A percentile compares a stretch with the other conserved stretches of the same genome.
Evolutionary conservation across 2,329 filamentous ascomycete genomes (phyloP).

Genomic region (Leptographium lundbergii): DNA sequence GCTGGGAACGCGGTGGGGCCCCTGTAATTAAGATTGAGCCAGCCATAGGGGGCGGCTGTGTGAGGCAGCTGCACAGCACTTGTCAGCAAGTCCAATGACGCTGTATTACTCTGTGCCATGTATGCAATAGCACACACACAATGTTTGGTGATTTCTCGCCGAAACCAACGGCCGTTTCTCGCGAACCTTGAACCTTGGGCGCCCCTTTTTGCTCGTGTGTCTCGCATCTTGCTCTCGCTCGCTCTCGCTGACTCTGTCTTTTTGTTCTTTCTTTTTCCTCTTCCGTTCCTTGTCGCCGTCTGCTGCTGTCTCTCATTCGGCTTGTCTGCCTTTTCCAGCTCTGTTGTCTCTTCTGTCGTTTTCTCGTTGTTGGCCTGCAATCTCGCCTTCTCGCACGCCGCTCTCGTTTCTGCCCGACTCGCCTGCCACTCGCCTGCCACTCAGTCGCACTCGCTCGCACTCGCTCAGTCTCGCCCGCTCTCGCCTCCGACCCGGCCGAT

Average conservation of each 20-base stretch:
- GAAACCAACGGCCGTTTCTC: no score
- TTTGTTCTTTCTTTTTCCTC: background rate
- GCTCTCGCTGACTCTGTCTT: background rate
- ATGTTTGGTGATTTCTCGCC: no score
- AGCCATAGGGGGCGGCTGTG: no score
- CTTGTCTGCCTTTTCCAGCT: background rate
- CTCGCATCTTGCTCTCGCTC: no score
- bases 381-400: background rate
- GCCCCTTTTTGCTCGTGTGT: background rate
- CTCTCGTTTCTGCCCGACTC: background rate
- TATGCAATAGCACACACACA: no score
- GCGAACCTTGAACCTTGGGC: background rate
- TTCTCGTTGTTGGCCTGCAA: background rate
- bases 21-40: no score
- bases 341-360: background rate
- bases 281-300: no score
- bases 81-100: no score
- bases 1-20: no score
- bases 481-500: conserved; percentile 11
- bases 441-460: background rate
- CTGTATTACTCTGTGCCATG: no score
- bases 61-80: no score
- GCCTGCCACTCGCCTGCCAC: no score
- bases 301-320: background rate
- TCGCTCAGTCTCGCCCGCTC: background rate